Evolutionary conservation across 2,329 filamentous ascomycete species (phyloP).

Genomic region (Phaeoacremonium minimum): DNA sequence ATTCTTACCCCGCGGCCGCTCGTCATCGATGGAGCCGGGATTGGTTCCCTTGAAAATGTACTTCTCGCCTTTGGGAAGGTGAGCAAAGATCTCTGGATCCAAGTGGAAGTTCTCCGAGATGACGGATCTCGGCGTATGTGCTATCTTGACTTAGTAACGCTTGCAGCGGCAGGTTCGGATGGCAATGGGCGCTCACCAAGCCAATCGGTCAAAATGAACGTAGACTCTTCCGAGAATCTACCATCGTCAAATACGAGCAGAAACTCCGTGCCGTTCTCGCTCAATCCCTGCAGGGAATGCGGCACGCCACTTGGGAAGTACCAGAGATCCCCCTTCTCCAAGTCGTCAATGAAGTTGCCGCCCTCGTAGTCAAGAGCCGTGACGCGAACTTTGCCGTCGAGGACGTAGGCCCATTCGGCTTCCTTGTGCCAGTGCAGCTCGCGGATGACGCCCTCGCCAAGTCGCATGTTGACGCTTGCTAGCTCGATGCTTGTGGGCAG

Average conservation of each 20-base stretch:
- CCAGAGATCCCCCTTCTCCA: conserved; percentile 74
- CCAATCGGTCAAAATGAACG: conserved; percentile 72
- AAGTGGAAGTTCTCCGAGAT: conserved; percentile 73
- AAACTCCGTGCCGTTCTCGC: conserved; percentile 53
- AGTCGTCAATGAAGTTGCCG: conserved; percentile 71
- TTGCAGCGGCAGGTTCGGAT: background rate
- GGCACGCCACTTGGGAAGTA: conserved; percentile 77
- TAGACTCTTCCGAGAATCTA: conserved; percentile 56
- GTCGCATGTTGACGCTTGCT: conserved; percentile 74
- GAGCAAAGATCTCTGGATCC: conserved; percentile 63
- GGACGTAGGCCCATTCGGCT: conserved; percentile 73
- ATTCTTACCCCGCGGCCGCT: conserved; percentile 54
- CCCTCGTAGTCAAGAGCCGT: conserved; percentile 73
- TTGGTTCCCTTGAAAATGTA: conserved; percentile 73
- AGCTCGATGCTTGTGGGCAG: conserved; percentile 64
- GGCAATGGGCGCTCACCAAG: conserved; percentile 56
- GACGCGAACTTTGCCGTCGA: conserved; percentile 66
- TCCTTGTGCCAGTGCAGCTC: conserved; percentile 81
- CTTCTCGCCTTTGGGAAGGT: conserved; percentile 63
- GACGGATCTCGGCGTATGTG: conserved; percentile 68
- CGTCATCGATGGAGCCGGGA: conserved; percentile 61
- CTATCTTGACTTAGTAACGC: conserved; percentile 23
- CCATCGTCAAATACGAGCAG: conserved; percentile 46
- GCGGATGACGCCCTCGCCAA: conserved; percentile 67
- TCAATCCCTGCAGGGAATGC: conserved; percentile 71